Evolutionary conservation across 352 stramenopile genomes (phyloP), one percentile per base, ranked within the genome.

Genomic region (Globisporangium iwayamae): DNA sequence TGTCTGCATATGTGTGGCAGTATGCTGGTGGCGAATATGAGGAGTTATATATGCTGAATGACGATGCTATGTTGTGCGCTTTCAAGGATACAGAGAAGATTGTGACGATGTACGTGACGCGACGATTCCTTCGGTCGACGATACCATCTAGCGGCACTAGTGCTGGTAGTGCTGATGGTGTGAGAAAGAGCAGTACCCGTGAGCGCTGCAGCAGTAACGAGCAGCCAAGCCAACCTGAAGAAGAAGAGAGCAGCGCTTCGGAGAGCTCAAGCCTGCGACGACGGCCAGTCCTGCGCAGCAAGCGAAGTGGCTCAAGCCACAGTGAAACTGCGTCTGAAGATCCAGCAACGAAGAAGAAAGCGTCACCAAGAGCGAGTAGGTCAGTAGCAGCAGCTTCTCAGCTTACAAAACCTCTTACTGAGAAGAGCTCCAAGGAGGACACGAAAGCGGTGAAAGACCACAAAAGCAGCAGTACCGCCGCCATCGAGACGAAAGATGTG

Each of bases 121-220:
- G 80, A 32, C 72, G 76, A 16, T 68, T 91, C 45, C 57, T 89
- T 62, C 79, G 82, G 54, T 84, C 82, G 56, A 89, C 82, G 56
- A 68, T 89, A 32, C 63, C 67, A 6, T 25, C 58, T 22, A 50
- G 56, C 18, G 22, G 28, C 56, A 8, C n/a, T 22, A 18, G 28
- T 43, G 30, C 28, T 25, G 10, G 28, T 43, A 30, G 14, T 14
- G 8, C 32, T 57, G 52, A 30, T 56, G 51, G 30, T 6, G 14
- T 18, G 28, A 14, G 18, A 18, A 57, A 57, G 22, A 16, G 18
- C 32, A 41, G 18, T 11, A 45, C 2, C 9, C 13, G 32, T 11
- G 32, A 13, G 22, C 30, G 10, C 18, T n/a, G 32, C 32, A 18
- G 18, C 39, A 32, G 50, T 18, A 32, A n/a, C 16, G 43, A 53